A percentile compares a stretch with the other conserved stretches of the same genome.
phyloP scores from a whole-genome alignment of 1,284 basidiomycete genomes.

The Filobasidium uniguttulatum region DNA sequence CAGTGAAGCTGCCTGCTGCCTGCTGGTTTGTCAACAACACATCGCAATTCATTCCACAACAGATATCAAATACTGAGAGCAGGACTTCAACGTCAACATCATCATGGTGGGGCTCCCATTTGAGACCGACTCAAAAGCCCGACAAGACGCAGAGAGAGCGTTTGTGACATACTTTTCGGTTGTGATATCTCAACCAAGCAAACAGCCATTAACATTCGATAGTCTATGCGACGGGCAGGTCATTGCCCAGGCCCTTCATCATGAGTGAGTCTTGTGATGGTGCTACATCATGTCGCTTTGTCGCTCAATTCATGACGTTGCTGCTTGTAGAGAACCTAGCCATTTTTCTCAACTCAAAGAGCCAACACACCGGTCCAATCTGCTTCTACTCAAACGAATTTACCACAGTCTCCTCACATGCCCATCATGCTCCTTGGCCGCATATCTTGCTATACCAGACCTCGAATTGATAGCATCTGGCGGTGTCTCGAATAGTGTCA shows the following conservation, averaged over 20 bases:
- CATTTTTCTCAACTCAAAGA: neutral
- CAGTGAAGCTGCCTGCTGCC: no score
- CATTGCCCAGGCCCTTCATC: neutral
- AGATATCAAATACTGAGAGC: no score
- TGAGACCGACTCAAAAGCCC: no score
- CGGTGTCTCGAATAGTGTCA: neutral
- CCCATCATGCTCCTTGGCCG: neutral
- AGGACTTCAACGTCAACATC: no score
- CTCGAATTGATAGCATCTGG: neutral
- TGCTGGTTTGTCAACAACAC: no score
- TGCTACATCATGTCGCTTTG: neutral
- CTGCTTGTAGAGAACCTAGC: neutral
- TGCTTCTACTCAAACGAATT: neutral
- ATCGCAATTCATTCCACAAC: no score
- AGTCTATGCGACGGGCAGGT: neutral
- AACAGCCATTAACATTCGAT: neutral
- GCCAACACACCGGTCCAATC: neutral
- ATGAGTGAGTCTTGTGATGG: neutral
- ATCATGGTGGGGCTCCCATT: no score
- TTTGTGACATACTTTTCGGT: neutral
- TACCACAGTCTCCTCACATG: neutral
- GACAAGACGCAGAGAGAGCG: neutral
- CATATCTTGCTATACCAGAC: neutral
- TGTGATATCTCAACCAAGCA: neutral
- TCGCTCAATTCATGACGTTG: neutral